These are phyloP conservation scores for Schoenoplectus triqueter DNA, from an alignment of 202 grass and related monocot genomes.

Conservation along the genomic window DNA sequence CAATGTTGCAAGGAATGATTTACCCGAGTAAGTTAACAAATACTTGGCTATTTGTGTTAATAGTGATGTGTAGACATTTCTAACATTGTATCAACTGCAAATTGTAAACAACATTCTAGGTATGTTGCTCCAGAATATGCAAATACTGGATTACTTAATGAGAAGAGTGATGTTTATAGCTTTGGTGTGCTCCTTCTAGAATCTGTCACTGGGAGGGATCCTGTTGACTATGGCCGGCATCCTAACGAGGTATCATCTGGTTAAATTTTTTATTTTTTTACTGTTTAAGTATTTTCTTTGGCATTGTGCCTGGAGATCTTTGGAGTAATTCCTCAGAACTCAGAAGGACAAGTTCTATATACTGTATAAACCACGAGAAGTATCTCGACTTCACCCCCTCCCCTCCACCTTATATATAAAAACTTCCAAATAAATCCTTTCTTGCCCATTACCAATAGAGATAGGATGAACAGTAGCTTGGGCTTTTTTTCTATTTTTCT, in stretches of 20 bases:
- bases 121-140: conserved; percentile 95
- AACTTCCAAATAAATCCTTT: not conserved
- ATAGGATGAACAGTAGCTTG: not conserved
- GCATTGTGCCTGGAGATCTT: not conserved
- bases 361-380: not conserved
- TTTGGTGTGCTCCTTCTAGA: conserved; percentile 86
- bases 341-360: not conserved
- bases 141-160: conserved; percentile 79
- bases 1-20: not conserved
- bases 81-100: not conserved
- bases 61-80: conserved; percentile 1
- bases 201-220: conserved; percentile 83
- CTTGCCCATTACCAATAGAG: not conserved
- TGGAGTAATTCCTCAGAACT: not conserved
- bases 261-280: conserved; percentile 8
- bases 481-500: not conserved
- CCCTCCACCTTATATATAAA: not conserved
- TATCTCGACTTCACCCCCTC: not conserved
- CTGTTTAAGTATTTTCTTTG: conserved; percentile 13
- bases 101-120: conserved; percentile 43
- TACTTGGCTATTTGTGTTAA: not conserved
- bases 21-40: not conserved
- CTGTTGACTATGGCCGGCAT: conserved; percentile 72
- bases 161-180: conserved; percentile 90
- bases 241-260: conserved; percentile 57